A percentile compares a stretch with the other conserved stretches of the same genome.
phyloP scores from a whole-genome alignment of 1,284 basidiomycete genomes.

The Ustilago vetiveriae region DNA sequence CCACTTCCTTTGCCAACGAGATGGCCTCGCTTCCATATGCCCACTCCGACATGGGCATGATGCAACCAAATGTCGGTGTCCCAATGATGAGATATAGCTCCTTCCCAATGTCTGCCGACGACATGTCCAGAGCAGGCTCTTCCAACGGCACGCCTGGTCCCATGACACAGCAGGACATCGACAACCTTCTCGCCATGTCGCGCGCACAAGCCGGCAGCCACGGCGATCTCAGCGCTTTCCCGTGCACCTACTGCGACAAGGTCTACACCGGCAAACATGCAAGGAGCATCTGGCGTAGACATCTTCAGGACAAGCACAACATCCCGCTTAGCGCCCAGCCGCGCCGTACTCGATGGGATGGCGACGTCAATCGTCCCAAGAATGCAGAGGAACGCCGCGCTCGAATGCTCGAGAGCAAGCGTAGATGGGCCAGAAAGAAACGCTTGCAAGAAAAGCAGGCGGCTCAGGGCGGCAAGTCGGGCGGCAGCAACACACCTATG shows the following conservation, averaged over 20 bases:
- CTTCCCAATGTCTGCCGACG: constrained; percentile 25
- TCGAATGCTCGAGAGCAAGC: constrained; percentile 70
- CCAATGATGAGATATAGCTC: constrained; percentile 45
- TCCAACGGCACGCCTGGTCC: constrained; percentile 27
- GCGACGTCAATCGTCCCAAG: constrained; percentile 70
- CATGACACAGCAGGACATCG: constrained; percentile 52
- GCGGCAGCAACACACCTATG: constrained; percentile 30
- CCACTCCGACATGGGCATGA: constrained; percentile 29
- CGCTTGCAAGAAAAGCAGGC: constrained; percentile 64
- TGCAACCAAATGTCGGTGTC: constrained; percentile 9
- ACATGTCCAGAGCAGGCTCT: constrained; percentile 29
- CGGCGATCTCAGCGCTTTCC: constrained; percentile 61
- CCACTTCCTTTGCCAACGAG: constrained; percentile 12
- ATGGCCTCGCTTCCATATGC: constrained; percentile 20
- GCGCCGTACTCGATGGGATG: constrained; percentile 72
- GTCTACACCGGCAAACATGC: constrained; percentile 71
- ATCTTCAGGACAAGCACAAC: constrained; percentile 72
- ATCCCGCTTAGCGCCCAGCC: constrained; percentile 71
- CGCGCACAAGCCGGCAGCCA: constrained; percentile 51
- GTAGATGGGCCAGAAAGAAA: constrained; percentile 71
- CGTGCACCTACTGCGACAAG: constrained; percentile 69
- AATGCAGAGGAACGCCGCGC: constrained; percentile 70
- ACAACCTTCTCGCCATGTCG: constrained; percentile 58
- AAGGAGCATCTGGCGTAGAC: constrained; percentile 71
- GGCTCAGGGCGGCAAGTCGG: constrained; percentile 28